Evolutionary conservation across 2,329 filamentous ascomycete genomes (phyloP).

Genomic region (Scedosporium apiospermum): DNA sequence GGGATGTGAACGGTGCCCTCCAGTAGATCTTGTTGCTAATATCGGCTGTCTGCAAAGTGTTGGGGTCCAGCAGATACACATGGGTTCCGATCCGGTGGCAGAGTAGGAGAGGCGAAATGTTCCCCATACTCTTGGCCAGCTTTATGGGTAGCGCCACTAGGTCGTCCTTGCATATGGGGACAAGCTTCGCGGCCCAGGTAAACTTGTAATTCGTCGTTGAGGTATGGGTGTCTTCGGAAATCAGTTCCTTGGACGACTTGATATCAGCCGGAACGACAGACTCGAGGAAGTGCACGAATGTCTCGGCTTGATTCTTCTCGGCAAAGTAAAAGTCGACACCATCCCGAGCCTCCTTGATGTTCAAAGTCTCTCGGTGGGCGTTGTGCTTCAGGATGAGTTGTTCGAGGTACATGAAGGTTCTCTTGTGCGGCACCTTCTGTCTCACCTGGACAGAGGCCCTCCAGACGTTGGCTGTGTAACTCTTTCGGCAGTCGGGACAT

Average conservation of each 20-base stretch:
- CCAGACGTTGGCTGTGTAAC: constrained; percentile 95
- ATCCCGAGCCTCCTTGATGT: constrained; percentile 95
- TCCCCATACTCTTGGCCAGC: constrained; percentile 76
- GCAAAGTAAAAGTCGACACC: constrained; percentile 95
- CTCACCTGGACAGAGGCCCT: constrained; percentile 86
- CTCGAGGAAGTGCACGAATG: constrained; percentile 81
- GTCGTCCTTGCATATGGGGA: constrained; percentile 96
- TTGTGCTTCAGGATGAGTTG: constrained; percentile 92
- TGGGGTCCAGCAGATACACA: constrained; percentile 81
- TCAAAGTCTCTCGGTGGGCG: constrained; percentile 87
- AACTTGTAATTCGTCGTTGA: constrained; percentile 92
- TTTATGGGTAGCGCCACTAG: constrained; percentile 87
- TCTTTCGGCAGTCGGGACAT: constrained; percentile 91
- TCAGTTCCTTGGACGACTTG: constrained; percentile 75
- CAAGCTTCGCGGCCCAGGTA: constrained; percentile 76
- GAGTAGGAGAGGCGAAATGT: constrained; percentile 76
- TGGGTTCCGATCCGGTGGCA: constrained; percentile 85
- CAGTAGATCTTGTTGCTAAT: constrained; percentile 78
- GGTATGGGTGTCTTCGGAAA: constrained; percentile 88
- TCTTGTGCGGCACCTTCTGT: constrained; percentile 94
- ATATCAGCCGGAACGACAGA: constrained; percentile 69
- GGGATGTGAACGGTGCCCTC: constrained; percentile 74
- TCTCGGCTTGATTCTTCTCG: constrained; percentile 81
- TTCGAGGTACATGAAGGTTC: constrained; percentile 64
- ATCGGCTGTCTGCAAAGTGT: constrained; percentile 84